Percentiles rank a stretch among this genome's conserved stretches.
These are phyloP conservation scores for Prunus davidiana DNA, from an alignment of 306 rosid genomes.

Conservation along the genomic window DNA sequence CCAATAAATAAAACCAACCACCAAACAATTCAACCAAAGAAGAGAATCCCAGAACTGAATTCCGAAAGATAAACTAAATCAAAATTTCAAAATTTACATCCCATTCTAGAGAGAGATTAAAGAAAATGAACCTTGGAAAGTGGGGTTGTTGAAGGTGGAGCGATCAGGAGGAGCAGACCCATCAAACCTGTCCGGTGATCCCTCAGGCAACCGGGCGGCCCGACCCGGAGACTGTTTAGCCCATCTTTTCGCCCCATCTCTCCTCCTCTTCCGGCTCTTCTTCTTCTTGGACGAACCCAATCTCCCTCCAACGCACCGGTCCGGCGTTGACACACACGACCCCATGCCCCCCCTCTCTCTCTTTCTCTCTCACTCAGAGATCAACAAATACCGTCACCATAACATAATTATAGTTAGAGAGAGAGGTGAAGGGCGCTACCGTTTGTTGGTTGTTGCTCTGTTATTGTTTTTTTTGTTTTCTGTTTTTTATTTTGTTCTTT, in stretches of 20 bases:
- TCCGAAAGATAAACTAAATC: background rate
- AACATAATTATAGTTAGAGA: conserved; percentile 24
- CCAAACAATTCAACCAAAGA: conserved; percentile 22
- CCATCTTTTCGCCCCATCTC: conserved; percentile 34
- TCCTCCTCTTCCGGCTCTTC: conserved; percentile 35
- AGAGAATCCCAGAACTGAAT: conserved; percentile 11
- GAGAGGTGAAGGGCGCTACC: conserved; percentile 23
- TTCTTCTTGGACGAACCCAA: conserved; percentile 44
- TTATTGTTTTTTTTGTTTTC: background rate
- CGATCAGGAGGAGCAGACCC: conserved; percentile 39
- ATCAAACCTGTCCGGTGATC: conserved; percentile 50
- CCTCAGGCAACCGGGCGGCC: conserved; percentile 31
- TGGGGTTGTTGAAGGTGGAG: conserved; percentile 56
- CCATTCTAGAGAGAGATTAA: background rate
- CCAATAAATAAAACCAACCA: background rate
- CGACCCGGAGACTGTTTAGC: conserved; percentile 36
- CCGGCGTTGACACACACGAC: conserved; percentile 72
- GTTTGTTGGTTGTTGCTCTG: conserved; percentile 6
- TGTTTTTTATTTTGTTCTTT: background rate
- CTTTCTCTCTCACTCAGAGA: conserved; percentile 15
- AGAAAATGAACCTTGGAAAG: conserved; percentile 63
- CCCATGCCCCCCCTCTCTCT: conserved; percentile 53
- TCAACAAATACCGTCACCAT: conserved; percentile 19
- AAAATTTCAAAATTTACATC: background rate
- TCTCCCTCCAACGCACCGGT: conserved; percentile 60